Conservation (phyloP, 2,329 filamentous ascomycete species). For the Didymella keratinophila region DNA sequence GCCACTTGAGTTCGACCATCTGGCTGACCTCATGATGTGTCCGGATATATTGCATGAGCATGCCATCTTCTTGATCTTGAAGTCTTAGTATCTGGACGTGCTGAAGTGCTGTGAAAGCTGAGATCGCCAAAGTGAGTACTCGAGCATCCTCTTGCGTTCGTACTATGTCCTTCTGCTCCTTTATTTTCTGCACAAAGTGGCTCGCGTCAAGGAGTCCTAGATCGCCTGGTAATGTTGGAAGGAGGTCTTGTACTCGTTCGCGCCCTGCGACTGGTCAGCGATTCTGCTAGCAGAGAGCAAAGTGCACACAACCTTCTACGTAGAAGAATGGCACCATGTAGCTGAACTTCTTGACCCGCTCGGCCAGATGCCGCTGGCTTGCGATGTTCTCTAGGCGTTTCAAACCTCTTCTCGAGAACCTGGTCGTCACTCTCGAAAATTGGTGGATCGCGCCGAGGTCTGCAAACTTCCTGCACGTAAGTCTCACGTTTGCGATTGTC, state of each 20-base stretch:
- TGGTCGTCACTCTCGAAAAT: conserved; percentile 60
- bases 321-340: conserved; percentile 69
- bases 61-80: conserved; percentile 66
- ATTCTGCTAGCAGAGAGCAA: conserved; percentile 9
- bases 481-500: conserved; percentile 34
- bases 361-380: conserved; percentile 58
- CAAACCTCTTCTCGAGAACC: conserved; percentile 61
- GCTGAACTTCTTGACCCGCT: conserved; percentile 66
- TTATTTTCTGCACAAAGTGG: conserved; percentile 55
- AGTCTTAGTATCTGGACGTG: conserved; percentile 71
- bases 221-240: conserved; percentile 47
- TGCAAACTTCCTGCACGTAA: conserved; percentile 57
- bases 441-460: conserved; percentile 60
- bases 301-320: conserved; percentile 54
- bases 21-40: conserved; percentile 56
- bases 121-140: conserved; percentile 63
- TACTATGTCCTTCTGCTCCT: conserved; percentile 62
- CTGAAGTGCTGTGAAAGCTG: conserved; percentile 66
- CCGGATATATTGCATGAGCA: conserved; percentile 61
- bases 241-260: conserved; percentile 52
- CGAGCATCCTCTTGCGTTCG: conserved; percentile 59
- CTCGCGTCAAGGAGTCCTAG: conserved; percentile 51
- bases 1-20: conserved; percentile 65
- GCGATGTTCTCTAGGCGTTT: conserved; percentile 59
- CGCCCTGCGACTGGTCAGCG: conserved; percentile 46